A percentile compares a stretch with the other conserved stretches of the same genome.
Evolutionary conservation across 306 rosid genomes (phyloP).

Genomic region (Ammopiptanthus mongolicus): DNA sequence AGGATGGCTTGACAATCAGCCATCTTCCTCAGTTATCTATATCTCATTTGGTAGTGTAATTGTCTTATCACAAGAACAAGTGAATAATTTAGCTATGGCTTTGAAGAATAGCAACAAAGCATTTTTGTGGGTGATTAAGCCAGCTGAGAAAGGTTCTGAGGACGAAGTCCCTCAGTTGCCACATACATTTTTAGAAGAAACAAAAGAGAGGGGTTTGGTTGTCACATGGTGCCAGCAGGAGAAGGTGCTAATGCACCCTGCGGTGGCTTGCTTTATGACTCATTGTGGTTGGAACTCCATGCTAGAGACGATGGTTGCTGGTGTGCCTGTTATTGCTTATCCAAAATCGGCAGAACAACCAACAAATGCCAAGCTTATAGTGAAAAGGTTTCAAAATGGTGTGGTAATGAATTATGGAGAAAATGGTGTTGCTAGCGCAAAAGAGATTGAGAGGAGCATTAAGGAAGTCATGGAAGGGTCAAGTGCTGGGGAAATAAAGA

Average conservation of each 20-base stretch:
- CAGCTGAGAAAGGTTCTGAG: not conserved
- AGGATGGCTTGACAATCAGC: slow-evolving; percentile 37
- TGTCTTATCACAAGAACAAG: slow-evolving; percentile 29
- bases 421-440: slow-evolving; percentile 23
- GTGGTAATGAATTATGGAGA: slow-evolving; percentile 19
- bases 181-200: slow-evolving; percentile 27
- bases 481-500: slow-evolving; percentile 18
- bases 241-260: slow-evolving; percentile 39
- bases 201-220: slow-evolving; percentile 31
- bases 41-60: slow-evolving; percentile 54
- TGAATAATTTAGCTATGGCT: slow-evolving; percentile 36
- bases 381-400: slow-evolving; percentile 28
- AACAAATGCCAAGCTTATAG: slow-evolving; percentile 33
- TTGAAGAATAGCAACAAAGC: slow-evolving; percentile 38
- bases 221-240: slow-evolving; percentile 53
- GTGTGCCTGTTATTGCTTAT: slow-evolving; percentile 39
- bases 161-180: slow-evolving; percentile 3
- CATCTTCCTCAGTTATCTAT: slow-evolving; percentile 36
- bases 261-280: slow-evolving; percentile 40
- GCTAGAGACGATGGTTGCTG: slow-evolving; percentile 32
- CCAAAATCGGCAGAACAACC: slow-evolving; percentile 49
- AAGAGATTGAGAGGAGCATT: slow-evolving; percentile 45
- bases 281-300: slow-evolving; percentile 55
- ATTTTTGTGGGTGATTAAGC: slow-evolving; percentile 60
- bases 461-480: slow-evolving; percentile 37